Evolutionary conservation across 257 asterid species (phyloP).

Genomic region (Galeopsis tetrahit): DNA sequence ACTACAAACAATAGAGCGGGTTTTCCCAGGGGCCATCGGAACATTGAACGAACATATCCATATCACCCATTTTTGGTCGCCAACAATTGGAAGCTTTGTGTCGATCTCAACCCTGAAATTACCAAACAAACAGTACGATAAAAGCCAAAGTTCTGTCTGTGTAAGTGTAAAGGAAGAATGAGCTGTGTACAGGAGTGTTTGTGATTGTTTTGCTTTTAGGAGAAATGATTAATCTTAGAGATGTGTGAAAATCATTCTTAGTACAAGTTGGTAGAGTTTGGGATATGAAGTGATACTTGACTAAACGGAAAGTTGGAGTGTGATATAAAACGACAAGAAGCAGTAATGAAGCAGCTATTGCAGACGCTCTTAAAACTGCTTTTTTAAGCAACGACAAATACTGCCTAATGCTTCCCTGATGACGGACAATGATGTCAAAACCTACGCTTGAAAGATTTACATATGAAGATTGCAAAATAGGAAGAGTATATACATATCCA

Average conservation of each 20-base stretch:
- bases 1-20: conserved; percentile 98
- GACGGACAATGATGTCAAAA: not conserved
- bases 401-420: not conserved
- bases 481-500: not conserved
- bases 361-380: not conserved
- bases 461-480: not conserved
- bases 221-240: not conserved
- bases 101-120: conserved; percentile 80
- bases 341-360: not conserved
- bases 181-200: not conserved
- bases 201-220: not conserved
- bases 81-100: conserved; percentile 87
- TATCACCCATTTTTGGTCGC: conserved; percentile 94
- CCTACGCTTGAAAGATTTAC: not conserved
- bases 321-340: not conserved
- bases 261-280: not conserved
- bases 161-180: not conserved
- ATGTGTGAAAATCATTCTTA: not conserved
- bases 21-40: conserved; percentile 99
- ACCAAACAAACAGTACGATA: conserved; percentile 8
- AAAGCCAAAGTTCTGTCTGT: not conserved
- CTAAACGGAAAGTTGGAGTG: not conserved
- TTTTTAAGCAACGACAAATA: not conserved
- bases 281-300: not conserved
- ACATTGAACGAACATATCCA: conserved; percentile 99